These are phyloP conservation scores for Hemileccinum rubropunctum DNA, from an alignment of 768 basidiomycete species.

Conservation along the genomic window DNA sequence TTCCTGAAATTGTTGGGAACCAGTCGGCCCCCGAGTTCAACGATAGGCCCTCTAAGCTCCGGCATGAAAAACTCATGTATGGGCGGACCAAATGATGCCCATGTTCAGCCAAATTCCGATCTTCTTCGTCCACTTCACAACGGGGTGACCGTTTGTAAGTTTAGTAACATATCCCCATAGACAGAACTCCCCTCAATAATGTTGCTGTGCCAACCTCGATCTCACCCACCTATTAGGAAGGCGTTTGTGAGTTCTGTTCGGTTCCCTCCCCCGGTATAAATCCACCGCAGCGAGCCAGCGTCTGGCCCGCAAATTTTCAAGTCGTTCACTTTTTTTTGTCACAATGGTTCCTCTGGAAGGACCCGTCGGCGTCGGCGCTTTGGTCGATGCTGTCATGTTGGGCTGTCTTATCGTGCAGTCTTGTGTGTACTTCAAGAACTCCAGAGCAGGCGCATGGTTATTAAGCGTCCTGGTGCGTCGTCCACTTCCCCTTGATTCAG, in stretches of 20 bases:
- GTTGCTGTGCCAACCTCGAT: slow-evolving; percentile 14
- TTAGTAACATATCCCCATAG: slow-evolving; percentile 17
- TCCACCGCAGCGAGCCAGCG: not conserved
- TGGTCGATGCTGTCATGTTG: slow-evolving; percentile 22
- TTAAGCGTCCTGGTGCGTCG: slow-evolving; percentile 18
- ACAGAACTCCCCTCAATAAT: not conserved
- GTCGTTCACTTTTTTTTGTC: not conserved
- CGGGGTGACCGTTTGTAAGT: not conserved
- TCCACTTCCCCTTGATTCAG: not conserved
- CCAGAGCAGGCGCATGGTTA: slow-evolving; percentile 11
- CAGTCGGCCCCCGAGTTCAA: no score
- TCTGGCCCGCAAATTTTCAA: not conserved
- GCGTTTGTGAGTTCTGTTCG: slow-evolving; percentile 6
- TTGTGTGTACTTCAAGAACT: slow-evolving; percentile 25
- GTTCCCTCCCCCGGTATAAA: slow-evolving; percentile 16
- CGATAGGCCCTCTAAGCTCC: slow-evolving; percentile 7
- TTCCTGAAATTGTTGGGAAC: no score
- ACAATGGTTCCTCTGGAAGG: slow-evolving; percentile 26
- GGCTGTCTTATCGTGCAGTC: slow-evolving; percentile 26
- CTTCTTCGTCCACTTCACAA: not conserved
- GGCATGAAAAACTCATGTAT: slow-evolving; percentile 12
- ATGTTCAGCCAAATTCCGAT: slow-evolving; percentile 15
- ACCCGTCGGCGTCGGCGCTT: slow-evolving; percentile 20
- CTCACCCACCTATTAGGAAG: slow-evolving; percentile 4
- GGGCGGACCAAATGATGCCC: slow-evolving; percentile 5